These are phyloP conservation scores for Diaporthe eres DNA, from an alignment of 2,329 filamentous ascomycete genomes.

Conservation along the genomic window DNA sequence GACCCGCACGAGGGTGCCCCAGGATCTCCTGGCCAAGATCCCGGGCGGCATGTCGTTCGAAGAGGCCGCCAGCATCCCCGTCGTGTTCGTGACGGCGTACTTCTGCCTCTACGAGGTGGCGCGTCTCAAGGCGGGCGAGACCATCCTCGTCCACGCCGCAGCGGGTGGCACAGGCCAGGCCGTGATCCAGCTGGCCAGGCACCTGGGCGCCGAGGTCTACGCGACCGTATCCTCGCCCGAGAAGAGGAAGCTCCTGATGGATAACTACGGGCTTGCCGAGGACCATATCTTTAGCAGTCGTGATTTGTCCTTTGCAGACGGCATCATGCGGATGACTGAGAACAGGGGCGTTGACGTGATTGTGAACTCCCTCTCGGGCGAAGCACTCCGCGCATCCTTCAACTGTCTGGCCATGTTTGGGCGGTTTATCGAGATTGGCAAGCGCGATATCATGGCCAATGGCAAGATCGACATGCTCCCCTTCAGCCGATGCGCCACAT, in stretches of 20 bases:
- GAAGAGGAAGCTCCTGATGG: slow-evolving; percentile 49
- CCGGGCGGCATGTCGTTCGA: slow-evolving; percentile 40
- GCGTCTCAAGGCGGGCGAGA: slow-evolving; percentile 44
- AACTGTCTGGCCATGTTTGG: slow-evolving; percentile 52
- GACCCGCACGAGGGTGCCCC: slow-evolving; percentile 33
- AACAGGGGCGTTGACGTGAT: slow-evolving; percentile 46
- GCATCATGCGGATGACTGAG: slow-evolving; percentile 42
- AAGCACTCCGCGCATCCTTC: slow-evolving; percentile 50
- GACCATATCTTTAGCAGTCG: slow-evolving; percentile 50
- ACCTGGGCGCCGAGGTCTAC: slow-evolving; percentile 48
- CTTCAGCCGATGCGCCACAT: slow-evolving; percentile 40
- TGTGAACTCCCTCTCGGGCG: slow-evolving; percentile 50
- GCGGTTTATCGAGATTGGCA: slow-evolving; percentile 53
- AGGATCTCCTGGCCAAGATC: slow-evolving; percentile 39
- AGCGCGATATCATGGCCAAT: slow-evolving; percentile 51
- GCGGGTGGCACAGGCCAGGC: slow-evolving; percentile 43
- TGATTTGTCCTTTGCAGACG: slow-evolving; percentile 48
- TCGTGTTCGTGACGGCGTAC: slow-evolving; percentile 48
- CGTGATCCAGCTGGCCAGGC: slow-evolving; percentile 36
- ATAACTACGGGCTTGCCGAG: slow-evolving; percentile 48
- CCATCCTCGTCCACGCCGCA: slow-evolving; percentile 47
- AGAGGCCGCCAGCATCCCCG: slow-evolving; percentile 43
- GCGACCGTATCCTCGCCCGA: slow-evolving; percentile 49
- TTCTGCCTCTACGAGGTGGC: slow-evolving; percentile 46
- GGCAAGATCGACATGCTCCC: slow-evolving; percentile 52